Evolutionary conservation across 257 asterid genomes (phyloP), one percentile per base, ranked within the genome.

Genomic region (Lantana camara): DNA sequence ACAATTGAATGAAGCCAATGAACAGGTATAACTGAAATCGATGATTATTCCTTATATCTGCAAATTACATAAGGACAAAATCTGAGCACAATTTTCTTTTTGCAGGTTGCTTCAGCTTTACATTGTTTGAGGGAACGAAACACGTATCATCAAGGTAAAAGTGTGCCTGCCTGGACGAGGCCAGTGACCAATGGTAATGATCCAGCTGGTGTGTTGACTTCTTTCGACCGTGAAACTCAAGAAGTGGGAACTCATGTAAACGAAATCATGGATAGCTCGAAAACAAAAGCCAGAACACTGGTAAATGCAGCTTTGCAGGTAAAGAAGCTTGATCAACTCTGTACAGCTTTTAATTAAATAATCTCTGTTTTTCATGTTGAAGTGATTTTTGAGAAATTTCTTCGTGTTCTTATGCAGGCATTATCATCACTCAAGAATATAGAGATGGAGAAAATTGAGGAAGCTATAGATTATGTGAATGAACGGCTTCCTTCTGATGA

Each of bases 281-380:
- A 75, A 73, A 66, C 78, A 56, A 89, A 92, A 82, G 96, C 98
- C 62, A 80, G 77, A 52, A 75, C 77, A 19, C 85, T 89, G 93
- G 97, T 92, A 48, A 85, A 87, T 78, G 88, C 85, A 44, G 98
- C 98, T 41, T 63, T 87, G 83, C 95, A 78, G 97, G 98, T 92
- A 83, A 29, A 23, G 57, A 27, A 27, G 10, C 5, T 27, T 16
- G n/a, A 34, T 34, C 38, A 42, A 22, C 27, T 15, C 63, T 10
- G n/a, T n/a, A n/a, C n/a, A n/a, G n/a, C n/a, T n/a, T n/a, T 5
- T 27, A 27, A 27, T 27, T 52, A 7, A 35, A 29, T 21, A 57
- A 42, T 41, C 58, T 42, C 48, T 42, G 13, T 44, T 68, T 69
- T 35, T 38, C 20, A 15, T n/a, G 37, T 30, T 27, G 32, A 30